Percentiles rank a stretch among this genome's conserved stretches.
Conservation (phyloP, 2,329 filamentous ascomycete species). For the Clonostachys byssicola region DNA sequence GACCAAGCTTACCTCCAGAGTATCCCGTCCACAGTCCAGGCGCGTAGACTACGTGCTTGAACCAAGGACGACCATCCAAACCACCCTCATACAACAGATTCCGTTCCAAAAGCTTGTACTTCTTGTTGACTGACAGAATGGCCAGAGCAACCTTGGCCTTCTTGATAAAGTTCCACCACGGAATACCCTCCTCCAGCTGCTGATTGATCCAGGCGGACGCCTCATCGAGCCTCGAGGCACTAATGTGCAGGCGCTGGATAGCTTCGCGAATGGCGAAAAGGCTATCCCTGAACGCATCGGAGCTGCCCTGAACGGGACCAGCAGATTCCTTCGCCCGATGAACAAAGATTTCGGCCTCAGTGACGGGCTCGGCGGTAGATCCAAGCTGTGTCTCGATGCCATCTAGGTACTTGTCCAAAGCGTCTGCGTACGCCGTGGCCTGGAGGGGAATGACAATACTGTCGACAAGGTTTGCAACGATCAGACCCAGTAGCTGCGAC, state of each 20-base stretch:
- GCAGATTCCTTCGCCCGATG: conserved; percentile 16
- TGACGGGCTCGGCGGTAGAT: conserved; percentile 9
- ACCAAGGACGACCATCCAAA: conserved; percentile 78
- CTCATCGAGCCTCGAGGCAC: conserved; percentile 40
- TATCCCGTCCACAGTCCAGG: conserved; percentile 92
- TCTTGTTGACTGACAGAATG: conserved; percentile 66
- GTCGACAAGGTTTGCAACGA: conserved; percentile 58
- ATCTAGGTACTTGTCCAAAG: conserved; percentile 47
- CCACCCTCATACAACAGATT: conserved; percentile 73
- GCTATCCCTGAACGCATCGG: conserved; percentile 29
- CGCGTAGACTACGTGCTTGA: conserved; percentile 93
- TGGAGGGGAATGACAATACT: conserved; percentile 59
- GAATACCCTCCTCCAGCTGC: conserved; percentile 48
- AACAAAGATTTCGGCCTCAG: conserved; percentile 18
- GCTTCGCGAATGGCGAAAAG: conserved; percentile 31
- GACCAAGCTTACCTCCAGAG: conserved; percentile 56
- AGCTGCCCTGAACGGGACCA: conserved; percentile 22
- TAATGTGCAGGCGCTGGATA: conserved; percentile 27
- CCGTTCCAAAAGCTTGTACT: conserved; percentile 82
- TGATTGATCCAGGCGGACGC: conserved; percentile 32
- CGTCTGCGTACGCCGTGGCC: conserved; percentile 59
- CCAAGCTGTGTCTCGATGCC: conserved; percentile 44
- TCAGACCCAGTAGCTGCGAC: conserved; percentile 60
- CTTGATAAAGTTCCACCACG: conserved; percentile 76
- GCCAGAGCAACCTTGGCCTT: conserved; percentile 59